These are phyloP conservation scores for Parmelia sp. DNA, from an alignment of 495 filamentous ascomycete genomes.

Conservation along the genomic window DNA sequence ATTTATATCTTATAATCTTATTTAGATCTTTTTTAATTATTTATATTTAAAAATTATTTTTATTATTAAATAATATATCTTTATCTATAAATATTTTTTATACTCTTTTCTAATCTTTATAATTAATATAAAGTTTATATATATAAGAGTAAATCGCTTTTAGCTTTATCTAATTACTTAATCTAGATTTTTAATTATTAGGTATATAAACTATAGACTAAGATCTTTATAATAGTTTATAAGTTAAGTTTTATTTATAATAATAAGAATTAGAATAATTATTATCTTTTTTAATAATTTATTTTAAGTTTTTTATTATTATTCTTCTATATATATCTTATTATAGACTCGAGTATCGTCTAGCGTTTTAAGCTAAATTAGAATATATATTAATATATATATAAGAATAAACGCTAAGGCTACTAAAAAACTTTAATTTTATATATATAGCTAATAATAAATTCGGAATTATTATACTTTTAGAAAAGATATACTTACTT, in stretches of 20 bases:
- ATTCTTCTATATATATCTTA: not conserved
- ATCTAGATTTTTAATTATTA: slow-evolving; percentile 1
- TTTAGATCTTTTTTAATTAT: not conserved
- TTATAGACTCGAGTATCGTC: not conserved
- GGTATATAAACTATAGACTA: not conserved
- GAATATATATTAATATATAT: too few species aligned
- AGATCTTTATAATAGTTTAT: not conserved
- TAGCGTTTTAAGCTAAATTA: not conserved
- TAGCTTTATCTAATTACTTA: not conserved
- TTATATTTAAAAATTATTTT: slow-evolving; percentile 2
- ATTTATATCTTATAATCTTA: too few species aligned
- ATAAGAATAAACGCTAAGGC: too few species aligned
- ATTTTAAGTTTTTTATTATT: not conserved
- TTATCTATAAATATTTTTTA: slow-evolving; percentile 4
- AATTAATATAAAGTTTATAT: slow-evolving; percentile 5
- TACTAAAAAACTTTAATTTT: too few species aligned
- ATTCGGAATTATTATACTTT: too few species aligned
- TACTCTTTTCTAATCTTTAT: slow-evolving; percentile 6
- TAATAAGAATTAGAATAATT: slow-evolving; percentile 1
- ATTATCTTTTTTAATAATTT: not conserved
- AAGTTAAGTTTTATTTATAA: not conserved
- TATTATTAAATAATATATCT: slow-evolving; percentile 5
- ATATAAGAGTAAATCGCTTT: not conserved
- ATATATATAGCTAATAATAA: too few species aligned
- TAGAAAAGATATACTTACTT: too few species aligned